Conservation (phyloP, 1,284 basidiomycete genomes). For the Ustilago trichophora region DNA sequence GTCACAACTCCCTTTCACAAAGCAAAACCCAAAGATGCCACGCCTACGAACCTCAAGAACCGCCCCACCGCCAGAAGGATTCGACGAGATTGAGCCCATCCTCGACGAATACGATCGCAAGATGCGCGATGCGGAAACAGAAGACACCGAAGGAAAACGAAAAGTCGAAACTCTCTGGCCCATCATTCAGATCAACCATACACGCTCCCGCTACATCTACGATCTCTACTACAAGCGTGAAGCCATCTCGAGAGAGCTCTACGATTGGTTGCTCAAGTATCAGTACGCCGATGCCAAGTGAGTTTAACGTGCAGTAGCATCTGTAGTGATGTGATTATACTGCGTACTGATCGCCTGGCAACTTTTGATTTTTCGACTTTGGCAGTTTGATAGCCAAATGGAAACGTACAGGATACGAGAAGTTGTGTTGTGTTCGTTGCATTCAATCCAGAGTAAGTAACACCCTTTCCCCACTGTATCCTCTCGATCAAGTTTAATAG, state of each 20-base stretch:
- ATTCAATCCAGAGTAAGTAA: constrained; percentile 85
- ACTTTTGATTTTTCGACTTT: too few relatives aligned
- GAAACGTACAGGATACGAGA: constrained; percentile 99
- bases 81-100: constrained; percentile 84
- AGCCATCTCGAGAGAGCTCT: constrained; percentile 89
- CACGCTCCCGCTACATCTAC: constrained; percentile 88
- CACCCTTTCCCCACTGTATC: constrained; percentile 58
- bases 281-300: constrained; percentile 97
- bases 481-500: too few relatives aligned
- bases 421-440: constrained; percentile 94
- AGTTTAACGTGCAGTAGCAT: constrained; percentile 88
- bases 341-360: too few relatives aligned
- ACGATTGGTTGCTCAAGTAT: constrained; percentile 98
- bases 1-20: too few relatives aligned
- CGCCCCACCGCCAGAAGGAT: constrained; percentile 95
- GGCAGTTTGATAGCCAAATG: constrained; percentile 98
- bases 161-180: constrained; percentile 98
- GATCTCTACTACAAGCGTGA: constrained; percentile 99
- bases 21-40: constrained; percentile 79
- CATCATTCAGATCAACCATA: constrained; percentile 96
- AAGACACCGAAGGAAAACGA: constrained; percentile 96
- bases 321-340: too few relatives aligned
- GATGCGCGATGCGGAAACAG: constrained; percentile 76
- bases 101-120: constrained; percentile 64
- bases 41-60: constrained; percentile 93